Evolutionary conservation across 495 filamentous ascomycete species (phyloP).

Genomic region (Annulohypoxylon stygium): DNA sequence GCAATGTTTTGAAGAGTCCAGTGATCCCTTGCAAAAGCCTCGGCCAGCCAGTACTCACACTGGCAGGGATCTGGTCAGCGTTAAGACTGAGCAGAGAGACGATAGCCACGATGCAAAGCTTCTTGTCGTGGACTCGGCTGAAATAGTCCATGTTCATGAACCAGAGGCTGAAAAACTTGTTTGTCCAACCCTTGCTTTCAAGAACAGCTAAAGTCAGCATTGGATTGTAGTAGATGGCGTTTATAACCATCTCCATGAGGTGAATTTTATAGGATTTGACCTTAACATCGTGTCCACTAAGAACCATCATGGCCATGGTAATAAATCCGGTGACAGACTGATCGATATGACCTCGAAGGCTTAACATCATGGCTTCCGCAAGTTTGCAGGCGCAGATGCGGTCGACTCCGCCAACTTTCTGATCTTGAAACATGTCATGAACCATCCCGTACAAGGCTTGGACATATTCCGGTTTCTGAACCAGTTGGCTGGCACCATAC

Average conservation of each 20-base stretch:
- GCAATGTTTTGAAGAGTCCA: conserved; percentile 89
- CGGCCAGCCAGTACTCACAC: conserved; percentile 97
- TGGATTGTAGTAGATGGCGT: conserved; percentile 97
- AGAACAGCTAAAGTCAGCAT: conserved; percentile 82
- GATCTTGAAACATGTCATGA: conserved; percentile 74
- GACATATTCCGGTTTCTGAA: conserved; percentile 87
- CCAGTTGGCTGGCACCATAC: conserved; percentile 83
- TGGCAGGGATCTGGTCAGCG: conserved; percentile 81
- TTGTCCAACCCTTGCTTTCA: conserved; percentile 95
- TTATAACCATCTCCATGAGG: conserved; percentile 99
- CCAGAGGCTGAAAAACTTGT: conserved; percentile 98
- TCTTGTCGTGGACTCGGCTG: conserved; percentile 96
- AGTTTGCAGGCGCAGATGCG: conserved; percentile 99
- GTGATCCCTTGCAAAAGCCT: conserved; percentile 89
- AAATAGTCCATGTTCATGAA: conserved; percentile 96
- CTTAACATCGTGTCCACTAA: conserved; percentile 76
- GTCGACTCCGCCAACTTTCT: conserved; percentile 93
- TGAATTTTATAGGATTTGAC: conserved; percentile 94
- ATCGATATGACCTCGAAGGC: conserved; percentile 91
- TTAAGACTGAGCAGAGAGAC: conserved; percentile 81
- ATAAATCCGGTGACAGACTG: conserved; percentile 88
- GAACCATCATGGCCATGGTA: conserved; percentile 85
- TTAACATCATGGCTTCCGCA: conserved; percentile 96
- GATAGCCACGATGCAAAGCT: conserved; percentile 94
- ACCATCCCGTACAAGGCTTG: conserved; percentile 88